Base-by-base conservation (phyloP, 1,284 basidiomycete species). In the Fomitopsis palustris region DNA sequence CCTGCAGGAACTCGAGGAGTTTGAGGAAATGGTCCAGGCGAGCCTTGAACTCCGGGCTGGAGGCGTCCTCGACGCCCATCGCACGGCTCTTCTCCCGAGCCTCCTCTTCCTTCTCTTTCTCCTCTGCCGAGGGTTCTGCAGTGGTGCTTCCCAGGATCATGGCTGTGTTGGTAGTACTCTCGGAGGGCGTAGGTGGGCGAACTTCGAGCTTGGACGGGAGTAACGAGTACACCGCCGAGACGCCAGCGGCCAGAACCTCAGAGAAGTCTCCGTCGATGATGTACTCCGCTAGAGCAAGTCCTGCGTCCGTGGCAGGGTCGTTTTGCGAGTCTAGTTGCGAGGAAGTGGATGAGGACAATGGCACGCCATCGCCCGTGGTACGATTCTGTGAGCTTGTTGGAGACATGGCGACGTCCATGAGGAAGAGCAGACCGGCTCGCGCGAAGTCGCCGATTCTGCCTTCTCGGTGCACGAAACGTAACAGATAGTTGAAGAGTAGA, bases 181-280 rank as follows among this genome's bases (percentile, higher is more conserved):
- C 79, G 17, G 80, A 68, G 3, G 75, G 72, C 6, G 74, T 68
- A 3, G 80, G 78, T 5, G 82, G 77, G 54, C 80, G 76, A 59
- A 93, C 84, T 49, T 86, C 86, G 39, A 98, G 80, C 73, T 96
- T 98, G 17, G 87, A 87, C 0, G 97, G 96, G 17, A 98, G 78
- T 1, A 95, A 75, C 1, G 95, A 97, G 70, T 96, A 98, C 1
- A 96, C 91, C 0, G 96, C 96, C 1, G 95, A 92, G 10, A 99
- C 74, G 16, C 96, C 95, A 5, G 96, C 97, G 4, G 91, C 95
- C 52, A 99, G 84, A 1, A 99, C 96, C 62, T 98, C 95, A 17
- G 95, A 93, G 73, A 98, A 97, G 75, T 98, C 96, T 8, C 95
- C 95, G 68, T 97, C 93, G 17, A 97, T 82, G 54, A 98, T 93